These are phyloP conservation scores for Gloeophyllum trabeum DNA, from an alignment of 768 basidiomycete species.

Conservation along the genomic window DNA sequence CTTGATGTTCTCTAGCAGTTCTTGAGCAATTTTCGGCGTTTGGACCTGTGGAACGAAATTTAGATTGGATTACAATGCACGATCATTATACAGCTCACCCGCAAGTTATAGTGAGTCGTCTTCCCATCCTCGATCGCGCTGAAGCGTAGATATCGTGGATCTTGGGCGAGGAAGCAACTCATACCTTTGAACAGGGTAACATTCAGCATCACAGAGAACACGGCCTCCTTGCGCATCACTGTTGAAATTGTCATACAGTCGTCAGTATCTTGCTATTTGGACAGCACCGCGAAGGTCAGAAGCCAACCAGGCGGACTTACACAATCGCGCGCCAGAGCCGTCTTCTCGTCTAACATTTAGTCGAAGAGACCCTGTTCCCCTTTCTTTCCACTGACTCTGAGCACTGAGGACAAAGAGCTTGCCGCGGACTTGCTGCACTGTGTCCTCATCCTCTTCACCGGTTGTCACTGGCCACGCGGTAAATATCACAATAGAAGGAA, in stretches of 20 bases:
- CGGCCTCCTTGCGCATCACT: slow-evolving; percentile 87
- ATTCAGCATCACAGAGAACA: slow-evolving; percentile 64
- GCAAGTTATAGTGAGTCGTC: slow-evolving; percentile 64
- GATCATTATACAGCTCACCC: slow-evolving; percentile 32
- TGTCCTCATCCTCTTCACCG: slow-evolving; percentile 77
- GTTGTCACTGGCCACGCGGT: slow-evolving; percentile 39
- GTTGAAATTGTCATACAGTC: slow-evolving; percentile 1
- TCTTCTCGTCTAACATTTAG: slow-evolving; percentile 57
- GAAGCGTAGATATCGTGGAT: slow-evolving; percentile 71
- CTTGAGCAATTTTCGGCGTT: slow-evolving; percentile 60
- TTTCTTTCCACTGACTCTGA: slow-evolving; percentile 65
- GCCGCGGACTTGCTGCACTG: slow-evolving; percentile 64
- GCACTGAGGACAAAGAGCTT: slow-evolving; percentile 55
- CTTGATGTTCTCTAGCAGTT: slow-evolving; percentile 46
- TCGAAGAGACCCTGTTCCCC: slow-evolving; percentile 60
- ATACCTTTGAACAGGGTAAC: slow-evolving; percentile 71
- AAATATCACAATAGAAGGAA: not conserved
- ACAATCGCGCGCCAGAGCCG: slow-evolving; percentile 57
- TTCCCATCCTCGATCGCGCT: slow-evolving; percentile 53
- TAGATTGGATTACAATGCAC: slow-evolving; percentile 5
- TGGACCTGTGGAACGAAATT: slow-evolving; percentile 31
- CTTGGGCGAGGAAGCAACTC: slow-evolving; percentile 60
- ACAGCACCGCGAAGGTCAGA: not conserved
- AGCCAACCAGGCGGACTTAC: slow-evolving; percentile 29
- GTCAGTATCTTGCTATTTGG: not conserved